Percentiles rank a stretch among this genome's conserved stretches.
Evolutionary conservation across 495 filamentous ascomycete species (phyloP).

Genomic region (Trypethelium eluteriae): DNA sequence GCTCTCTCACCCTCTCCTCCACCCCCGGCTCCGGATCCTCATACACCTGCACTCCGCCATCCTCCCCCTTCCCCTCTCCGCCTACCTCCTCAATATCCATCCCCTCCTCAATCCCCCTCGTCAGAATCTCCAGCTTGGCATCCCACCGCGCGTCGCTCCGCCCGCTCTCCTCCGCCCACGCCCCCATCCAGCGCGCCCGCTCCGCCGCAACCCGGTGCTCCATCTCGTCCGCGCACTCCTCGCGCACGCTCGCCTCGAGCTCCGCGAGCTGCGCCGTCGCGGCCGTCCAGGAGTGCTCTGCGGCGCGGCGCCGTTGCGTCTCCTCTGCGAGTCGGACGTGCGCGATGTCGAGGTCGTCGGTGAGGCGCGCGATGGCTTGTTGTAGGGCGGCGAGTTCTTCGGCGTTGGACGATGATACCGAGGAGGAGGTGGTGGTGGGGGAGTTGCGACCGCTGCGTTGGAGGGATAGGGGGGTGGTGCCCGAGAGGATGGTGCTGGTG

Average conservation of each 20-base stretch:
- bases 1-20: conserved; percentile 25
- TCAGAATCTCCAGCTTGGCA: conserved; percentile 79
- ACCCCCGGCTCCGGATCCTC: conserved; percentile 24
- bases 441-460: conserved; percentile 43
- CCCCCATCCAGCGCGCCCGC: conserved; percentile 65
- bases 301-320: conserved; percentile 48
- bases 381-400: conserved; percentile 66
- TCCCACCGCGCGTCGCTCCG: conserved; percentile 75
- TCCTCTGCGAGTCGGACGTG: conserved; percentile 53
- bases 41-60: conserved; percentile 22
- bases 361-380: conserved; percentile 64
- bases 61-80: conserved; percentile 22
- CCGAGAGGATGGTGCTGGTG: conserved; percentile 53
- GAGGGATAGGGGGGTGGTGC: conserved; percentile 31
- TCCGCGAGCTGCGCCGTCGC: conserved; percentile 47
- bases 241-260: conserved; percentile 79
- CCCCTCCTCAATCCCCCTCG: conserved; percentile 48
- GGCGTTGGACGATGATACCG: conserved; percentile 39
- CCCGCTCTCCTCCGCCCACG: conserved; percentile 59
- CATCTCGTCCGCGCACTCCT: conserved; percentile 81
- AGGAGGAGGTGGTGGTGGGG: conserved; percentile 35
- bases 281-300: conserved; percentile 34
- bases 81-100: conserved; percentile 23
- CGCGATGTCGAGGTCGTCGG: conserved; percentile 61
- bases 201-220: conserved; percentile 67